These are phyloP conservation scores for Pleurozium schreberi DNA, from an alignment of 225 moss, liverwort and hornwort genomes.

Conservation along the genomic window DNA sequence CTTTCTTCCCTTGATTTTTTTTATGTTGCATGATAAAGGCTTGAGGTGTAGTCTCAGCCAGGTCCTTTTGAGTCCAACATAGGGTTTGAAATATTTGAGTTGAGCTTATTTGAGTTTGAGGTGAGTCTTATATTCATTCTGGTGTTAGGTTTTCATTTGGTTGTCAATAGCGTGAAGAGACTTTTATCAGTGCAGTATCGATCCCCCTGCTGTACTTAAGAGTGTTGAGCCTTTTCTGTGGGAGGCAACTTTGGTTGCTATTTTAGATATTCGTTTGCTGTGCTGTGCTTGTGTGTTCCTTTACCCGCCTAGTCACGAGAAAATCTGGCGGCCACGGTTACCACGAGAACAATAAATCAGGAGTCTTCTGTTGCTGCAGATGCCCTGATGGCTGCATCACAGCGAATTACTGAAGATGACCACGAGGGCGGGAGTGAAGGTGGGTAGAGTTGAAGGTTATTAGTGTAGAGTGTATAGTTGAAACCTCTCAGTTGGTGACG, in stretches of 20 bases:
- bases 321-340: neutral
- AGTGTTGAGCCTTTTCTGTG: neutral
- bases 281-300: neutral
- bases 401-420: constrained; percentile 52
- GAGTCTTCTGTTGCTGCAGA: constrained; percentile 38
- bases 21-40: neutral
- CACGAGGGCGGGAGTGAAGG: constrained; percentile 55
- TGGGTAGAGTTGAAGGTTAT: constrained; percentile 35
- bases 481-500: neutral
- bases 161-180: neutral
- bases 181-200: neutral
- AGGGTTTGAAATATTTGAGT: neutral
- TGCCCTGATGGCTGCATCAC: constrained; percentile 65
- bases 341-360: constrained; percentile 21
- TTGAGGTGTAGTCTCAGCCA: neutral
- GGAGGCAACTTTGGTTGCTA: constrained; percentile 1
- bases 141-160: neutral
- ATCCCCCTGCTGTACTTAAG: neutral
- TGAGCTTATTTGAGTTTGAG: neutral
- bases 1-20: neutral
- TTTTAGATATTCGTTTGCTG: constrained; percentile 2
- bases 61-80: neutral
- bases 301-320: neutral
- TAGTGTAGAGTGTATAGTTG: neutral
- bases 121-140: neutral